Evolutionary conservation across 164 flowering plant genomes (phyloP), one percentile per base, ranked within the genome.

Genomic region (Liquidambar formosana): DNA sequence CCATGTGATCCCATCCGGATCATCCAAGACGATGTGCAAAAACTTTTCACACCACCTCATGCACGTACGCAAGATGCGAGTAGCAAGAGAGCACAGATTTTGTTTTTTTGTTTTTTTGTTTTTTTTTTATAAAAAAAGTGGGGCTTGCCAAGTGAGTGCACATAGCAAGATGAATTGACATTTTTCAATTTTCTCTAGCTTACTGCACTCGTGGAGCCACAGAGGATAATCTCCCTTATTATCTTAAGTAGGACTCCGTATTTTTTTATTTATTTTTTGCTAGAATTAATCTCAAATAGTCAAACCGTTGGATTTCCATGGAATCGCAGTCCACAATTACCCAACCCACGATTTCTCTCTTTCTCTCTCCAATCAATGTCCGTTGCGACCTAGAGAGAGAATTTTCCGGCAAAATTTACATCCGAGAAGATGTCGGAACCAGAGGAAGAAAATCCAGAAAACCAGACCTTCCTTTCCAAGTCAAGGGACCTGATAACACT

Each of bases 241-340:
- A n/a, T n/a, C n/a, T n/a, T n/a, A n/a, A n/a, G n/a, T 19, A 52
- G 0, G n/a, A 52, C 18, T 19, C 0, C 18, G 4, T 16, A 8
- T 19, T 6, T 8, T 15, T 16, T 52, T 14, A 19, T 52, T 52
- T 16, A 19, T 5, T 18, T 19, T 15, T 15, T 19, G 19, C 22
- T n/a, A 61, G n/a, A n/a, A n/a, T n/a, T 41, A 18, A 23, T 62
- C 19, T 48, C 57, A 54, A 53, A 51, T 56, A 54, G 68, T 57
- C 43, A 41, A 72, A 59, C 65, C 23, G 51, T 28, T 43, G 67
- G 73, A 74, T 74, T 68, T n/a, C 69, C 69, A 64, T 74, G 69
- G 72, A 67, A 61, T 67, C 73, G 53, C 59, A 62, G 27, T 56
- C 57, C 25, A 53, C 69, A 53, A 14, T 14, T 28, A 27, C 22